These are phyloP conservation scores for Amphirosellinia nigrospora DNA, from an alignment of 495 filamentous ascomycete genomes.

Conservation along the genomic window DNA sequence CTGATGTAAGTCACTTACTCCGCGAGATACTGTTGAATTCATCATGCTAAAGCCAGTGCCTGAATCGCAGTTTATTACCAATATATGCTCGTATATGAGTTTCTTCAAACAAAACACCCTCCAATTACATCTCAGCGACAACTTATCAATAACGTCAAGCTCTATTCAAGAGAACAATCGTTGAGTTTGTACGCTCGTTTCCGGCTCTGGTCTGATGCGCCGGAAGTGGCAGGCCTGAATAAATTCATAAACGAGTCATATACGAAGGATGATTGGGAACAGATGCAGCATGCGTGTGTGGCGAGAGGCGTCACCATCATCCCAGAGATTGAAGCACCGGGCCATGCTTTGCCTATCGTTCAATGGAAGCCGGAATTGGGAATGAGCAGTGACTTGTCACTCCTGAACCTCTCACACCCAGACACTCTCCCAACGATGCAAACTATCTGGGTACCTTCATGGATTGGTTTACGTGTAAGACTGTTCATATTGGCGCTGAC, in stretches of 20 bases:
- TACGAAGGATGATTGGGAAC: conserved; percentile 48
- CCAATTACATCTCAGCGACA: conserved; percentile 60
- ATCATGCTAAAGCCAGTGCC: neutral
- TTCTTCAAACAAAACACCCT: conserved; percentile 63
- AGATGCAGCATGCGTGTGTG: conserved; percentile 53
- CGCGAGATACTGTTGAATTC: neutral
- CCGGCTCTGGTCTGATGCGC: conserved; percentile 45
- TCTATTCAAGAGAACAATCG: conserved; percentile 45
- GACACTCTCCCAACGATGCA: conserved; percentile 59
- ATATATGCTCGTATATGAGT: conserved; percentile 59
- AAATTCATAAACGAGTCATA: conserved; percentile 57
- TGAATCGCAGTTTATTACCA: conserved; percentile 49
- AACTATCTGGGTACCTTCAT: conserved; percentile 58
- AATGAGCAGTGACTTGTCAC: conserved; percentile 48
- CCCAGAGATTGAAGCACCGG: conserved; percentile 61
- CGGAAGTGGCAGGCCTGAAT: conserved; percentile 51
- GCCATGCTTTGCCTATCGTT: conserved; percentile 56
- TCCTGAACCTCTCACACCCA: conserved; percentile 59
- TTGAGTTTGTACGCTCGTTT: conserved; percentile 54
- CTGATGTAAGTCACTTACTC: conserved; percentile 33
- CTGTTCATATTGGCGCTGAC: conserved; percentile 60
- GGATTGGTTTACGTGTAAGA: conserved; percentile 60
- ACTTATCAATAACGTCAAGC: conserved; percentile 50
- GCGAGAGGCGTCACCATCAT: conserved; percentile 57
- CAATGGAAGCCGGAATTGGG: conserved; percentile 60